Base-by-base conservation (phyloP, 805 yeast species). In the Candida silvatica region DNA sequence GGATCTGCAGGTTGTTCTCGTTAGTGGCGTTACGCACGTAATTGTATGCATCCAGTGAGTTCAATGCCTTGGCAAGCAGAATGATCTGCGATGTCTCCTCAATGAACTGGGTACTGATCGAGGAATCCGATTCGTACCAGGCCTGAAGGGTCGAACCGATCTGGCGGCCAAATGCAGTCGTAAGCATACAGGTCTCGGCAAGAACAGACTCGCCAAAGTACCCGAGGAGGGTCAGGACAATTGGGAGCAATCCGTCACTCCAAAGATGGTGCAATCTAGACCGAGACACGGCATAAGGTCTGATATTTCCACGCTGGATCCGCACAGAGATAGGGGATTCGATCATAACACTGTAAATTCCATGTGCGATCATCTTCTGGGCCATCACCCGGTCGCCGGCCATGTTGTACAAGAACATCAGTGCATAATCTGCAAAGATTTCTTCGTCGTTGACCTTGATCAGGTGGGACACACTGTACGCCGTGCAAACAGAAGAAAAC, bases 221-320 rank as follows among this genome's bases (percentile, higher is more conserved):
- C 19, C 77, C 66, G 27, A 85, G 50, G 12, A 84, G 56, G 1
- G 72, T 61, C 33, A 84, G 58, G 16, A 81, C 59, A 4, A 84
- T 71, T 0, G 92, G 77, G 20, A 88, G 61, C 14, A 88, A 58
- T 1, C 95, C 95, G 47, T 79, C 76, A n/a, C 76, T 70, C 97
- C 97, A 88, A n/a, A 83, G 62, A 35, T 71, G 67, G 52, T 87
- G 90, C 39, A 82, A 57, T 30, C 45, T 45, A 1, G 52, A 37
- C 32, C 71, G 69, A 0, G 83, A 69, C 5, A 31, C 29, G 1
- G 58, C 48, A 26, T 64, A 66, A 2, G 82, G 69, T 11, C 66
- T 61, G 3, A 84, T 56, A 6, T 69, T 69, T 0, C 94, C 95
- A 4, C 67, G 62, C 49, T 80, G 85, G 27, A 88, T 73, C 2